A percentile compares a stretch with the other conserved stretches of the same genome.
Conservation (phyloP, 441 rosid genomes). For the Populus hybrid region DNA sequence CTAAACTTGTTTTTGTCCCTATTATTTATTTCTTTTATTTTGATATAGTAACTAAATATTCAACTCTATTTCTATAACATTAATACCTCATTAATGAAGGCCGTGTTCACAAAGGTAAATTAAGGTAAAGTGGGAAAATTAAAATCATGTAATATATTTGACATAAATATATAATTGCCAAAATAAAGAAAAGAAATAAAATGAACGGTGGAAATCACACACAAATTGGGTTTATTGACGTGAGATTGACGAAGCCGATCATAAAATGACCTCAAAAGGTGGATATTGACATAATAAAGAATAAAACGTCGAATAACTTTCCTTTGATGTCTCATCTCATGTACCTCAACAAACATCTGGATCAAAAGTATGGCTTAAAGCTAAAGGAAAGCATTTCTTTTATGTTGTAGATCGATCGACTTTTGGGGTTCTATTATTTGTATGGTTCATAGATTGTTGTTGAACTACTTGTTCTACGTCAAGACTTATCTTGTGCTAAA, state of each 20-base stretch:
- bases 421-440: too few relatives aligned
- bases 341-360: neutral
- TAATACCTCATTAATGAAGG: neutral
- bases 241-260: neutral
- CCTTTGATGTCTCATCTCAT: too few relatives aligned
- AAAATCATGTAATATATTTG: neutral
- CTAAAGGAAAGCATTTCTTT: neutral
- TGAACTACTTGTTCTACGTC: too few relatives aligned
- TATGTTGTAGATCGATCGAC: too few relatives aligned
- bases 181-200: neutral
- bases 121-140: neutral
- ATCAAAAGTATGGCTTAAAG: neutral
- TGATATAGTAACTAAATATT: too few relatives aligned
- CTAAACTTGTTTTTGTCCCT: too few relatives aligned
- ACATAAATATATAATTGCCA: neutral
- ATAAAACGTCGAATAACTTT: neutral
- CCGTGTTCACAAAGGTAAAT: neutral
- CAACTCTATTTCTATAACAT: too few relatives aligned
- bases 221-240: neutral
- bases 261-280: neutral
- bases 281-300: neutral
- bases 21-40: too few relatives aligned
- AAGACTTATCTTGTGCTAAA: too few relatives aligned
- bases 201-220: neutral
- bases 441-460: too few relatives aligned